These are phyloP conservation scores for Gossypium lobatum DNA, from an alignment of 441 rosid species.

Conservation along the genomic window DNA sequence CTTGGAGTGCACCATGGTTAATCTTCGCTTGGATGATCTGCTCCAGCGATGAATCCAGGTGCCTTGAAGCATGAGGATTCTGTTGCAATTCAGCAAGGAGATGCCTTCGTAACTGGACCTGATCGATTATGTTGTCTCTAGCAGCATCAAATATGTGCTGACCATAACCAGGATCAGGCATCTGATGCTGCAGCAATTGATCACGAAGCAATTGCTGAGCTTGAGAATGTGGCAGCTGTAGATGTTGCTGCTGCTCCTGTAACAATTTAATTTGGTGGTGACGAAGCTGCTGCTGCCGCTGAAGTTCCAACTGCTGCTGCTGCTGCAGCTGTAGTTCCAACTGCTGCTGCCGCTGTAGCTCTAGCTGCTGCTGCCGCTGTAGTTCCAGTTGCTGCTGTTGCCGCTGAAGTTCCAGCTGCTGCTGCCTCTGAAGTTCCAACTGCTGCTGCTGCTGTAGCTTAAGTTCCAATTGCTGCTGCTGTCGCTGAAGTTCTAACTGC, in stretches of 20 bases:
- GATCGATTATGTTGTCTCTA: conserved; percentile 21
- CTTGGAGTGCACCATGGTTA: conserved; percentile 21
- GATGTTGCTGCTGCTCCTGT: conserved; percentile 21
- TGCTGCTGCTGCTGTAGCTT: conserved; percentile 33
- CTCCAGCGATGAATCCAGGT: conserved; percentile 27
- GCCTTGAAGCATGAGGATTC: conserved; percentile 21
- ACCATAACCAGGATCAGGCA: conserved; percentile 25
- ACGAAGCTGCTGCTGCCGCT: conserved; percentile 16
- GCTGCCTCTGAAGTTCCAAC: conserved; percentile 1
- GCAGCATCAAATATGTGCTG: conserved; percentile 22
- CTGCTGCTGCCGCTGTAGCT: conserved; percentile 50
- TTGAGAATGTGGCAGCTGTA: conserved; percentile 25
- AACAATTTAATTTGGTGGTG: conserved; percentile 23
- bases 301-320: conserved; percentile 12
- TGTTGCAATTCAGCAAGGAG: conserved; percentile 24
- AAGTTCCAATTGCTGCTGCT: conserved; percentile 22
- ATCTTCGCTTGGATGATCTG: conserved; percentile 29
- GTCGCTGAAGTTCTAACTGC: conserved; percentile 60
- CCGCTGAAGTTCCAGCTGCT: conserved; percentile 16
- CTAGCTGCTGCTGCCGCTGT: conserved; percentile 40
- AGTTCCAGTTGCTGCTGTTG: conserved; percentile 27
- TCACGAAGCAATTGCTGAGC: conserved; percentile 22
- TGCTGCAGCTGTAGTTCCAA: conserved; percentile 54
- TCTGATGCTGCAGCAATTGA: conserved; percentile 28
- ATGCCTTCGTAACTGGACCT: conserved; percentile 23